Conservation (phyloP, 805 yeast species). For the Novakomyces olei region DNA sequence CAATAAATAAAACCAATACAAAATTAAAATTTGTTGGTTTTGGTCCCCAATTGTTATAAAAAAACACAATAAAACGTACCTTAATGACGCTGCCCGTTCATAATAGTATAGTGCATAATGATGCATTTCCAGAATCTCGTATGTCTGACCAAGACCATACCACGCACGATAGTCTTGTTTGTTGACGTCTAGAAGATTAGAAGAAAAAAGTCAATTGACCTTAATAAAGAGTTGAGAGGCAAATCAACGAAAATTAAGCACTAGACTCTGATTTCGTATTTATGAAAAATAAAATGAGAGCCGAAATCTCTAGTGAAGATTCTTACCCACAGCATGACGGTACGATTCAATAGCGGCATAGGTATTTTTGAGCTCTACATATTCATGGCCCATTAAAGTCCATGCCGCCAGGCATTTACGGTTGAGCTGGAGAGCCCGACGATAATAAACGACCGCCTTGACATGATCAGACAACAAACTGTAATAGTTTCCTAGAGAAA, state of each 20-base stretch:
- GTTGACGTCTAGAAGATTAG: no score
- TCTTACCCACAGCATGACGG: constrained; percentile 74
- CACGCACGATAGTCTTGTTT: constrained; percentile 84
- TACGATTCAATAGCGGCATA: constrained; percentile 96
- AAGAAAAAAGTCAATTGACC: no score
- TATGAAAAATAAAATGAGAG: no score
- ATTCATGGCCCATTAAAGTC: constrained; percentile 98
- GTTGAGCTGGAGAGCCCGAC: constrained; percentile 66
- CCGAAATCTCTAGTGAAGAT: no score
- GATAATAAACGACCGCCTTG: constrained; percentile 78
- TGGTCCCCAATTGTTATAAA: neutral
- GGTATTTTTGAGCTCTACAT: constrained; percentile 82
- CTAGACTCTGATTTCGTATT: no score
- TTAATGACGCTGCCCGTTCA: constrained; percentile 70
- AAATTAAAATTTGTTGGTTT: neutral
- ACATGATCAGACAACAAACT: constrained; percentile 84
- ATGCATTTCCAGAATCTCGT: constrained; percentile 90
- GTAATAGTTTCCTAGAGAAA: constrained; percentile 91
- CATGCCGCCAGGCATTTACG: constrained; percentile 72
- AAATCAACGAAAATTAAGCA: no score
- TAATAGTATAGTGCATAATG: constrained; percentile 78
- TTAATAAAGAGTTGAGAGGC: no score
- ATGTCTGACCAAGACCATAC: constrained; percentile 97
- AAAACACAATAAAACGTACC: constrained; percentile 14
- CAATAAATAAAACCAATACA: no score